phyloP scores from a whole-genome alignment of 192 early-diverging fungal genomes.

The Backusella westeae region DNA sequence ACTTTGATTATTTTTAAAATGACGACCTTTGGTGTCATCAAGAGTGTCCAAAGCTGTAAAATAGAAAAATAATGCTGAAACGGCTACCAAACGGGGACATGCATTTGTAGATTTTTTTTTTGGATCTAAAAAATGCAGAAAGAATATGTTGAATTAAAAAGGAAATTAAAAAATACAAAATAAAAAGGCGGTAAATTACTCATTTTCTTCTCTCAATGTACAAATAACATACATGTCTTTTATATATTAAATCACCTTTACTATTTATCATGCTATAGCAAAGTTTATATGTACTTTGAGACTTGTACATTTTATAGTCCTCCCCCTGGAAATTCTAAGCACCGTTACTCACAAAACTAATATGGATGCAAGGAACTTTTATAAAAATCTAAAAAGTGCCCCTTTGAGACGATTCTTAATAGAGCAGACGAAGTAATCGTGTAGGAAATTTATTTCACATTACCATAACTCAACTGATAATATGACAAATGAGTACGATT shows the following conservation, averaged over 20 bases:
- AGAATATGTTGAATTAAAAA: background rate
- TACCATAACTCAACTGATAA: background rate
- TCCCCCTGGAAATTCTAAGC: too few relatives aligned
- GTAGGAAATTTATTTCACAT: background rate
- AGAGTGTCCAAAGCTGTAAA: background rate
- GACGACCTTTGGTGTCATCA: background rate
- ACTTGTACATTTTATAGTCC: too few relatives aligned
- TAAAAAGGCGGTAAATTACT: background rate
- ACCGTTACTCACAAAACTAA: background rate
- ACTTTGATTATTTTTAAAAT: background rate
- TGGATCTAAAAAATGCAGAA: background rate
- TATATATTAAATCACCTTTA: background rate
- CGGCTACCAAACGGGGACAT: background rate
- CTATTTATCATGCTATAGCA: too few relatives aligned
- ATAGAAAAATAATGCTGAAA: background rate
- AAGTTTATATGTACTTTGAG: background rate
- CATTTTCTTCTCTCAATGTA: background rate
- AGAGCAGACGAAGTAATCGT: background rate
- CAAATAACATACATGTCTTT: background rate
- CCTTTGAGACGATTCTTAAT: background rate
- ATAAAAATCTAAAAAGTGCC: background rate
- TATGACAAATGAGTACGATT: background rate
- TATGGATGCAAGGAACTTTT: constrained; percentile 2
- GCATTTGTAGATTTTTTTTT: background rate
- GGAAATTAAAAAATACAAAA: background rate